Conservation (phyloP, 1,284 basidiomycete species). For the Pseudozyma thailandica region DNA sequence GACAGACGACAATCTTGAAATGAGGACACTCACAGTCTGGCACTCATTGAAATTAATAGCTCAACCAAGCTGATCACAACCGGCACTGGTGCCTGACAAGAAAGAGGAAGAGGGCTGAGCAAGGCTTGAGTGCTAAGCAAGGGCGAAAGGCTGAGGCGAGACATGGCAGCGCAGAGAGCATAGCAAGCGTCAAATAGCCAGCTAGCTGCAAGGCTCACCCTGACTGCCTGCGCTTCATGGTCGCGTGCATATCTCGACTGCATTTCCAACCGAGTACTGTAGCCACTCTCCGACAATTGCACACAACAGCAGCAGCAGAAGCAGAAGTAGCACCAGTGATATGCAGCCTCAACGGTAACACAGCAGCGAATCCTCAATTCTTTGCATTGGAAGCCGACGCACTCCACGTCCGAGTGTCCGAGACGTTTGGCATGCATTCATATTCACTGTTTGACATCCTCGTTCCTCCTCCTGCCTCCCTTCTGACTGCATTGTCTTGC, state of each 20-base stretch:
- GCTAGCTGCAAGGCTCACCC: constrained; percentile 6
- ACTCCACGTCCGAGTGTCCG: constrained; percentile 47
- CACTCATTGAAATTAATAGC: no score
- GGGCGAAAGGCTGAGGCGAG: neutral
- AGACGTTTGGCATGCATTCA: constrained; percentile 44
- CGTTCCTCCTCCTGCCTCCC: neutral
- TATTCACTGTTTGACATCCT: neutral
- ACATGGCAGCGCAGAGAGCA: neutral
- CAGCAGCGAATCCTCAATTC: neutral
- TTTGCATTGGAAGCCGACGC: constrained; percentile 15
- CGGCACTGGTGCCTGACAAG: no score
- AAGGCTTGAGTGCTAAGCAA: neutral
- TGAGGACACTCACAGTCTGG: no score
- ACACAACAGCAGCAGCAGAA: no score
- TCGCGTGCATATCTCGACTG: no score
- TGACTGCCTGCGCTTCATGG: no score
- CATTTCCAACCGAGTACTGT: no score
- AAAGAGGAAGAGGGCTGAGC: neutral
- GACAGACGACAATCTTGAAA: neutral
- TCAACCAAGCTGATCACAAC: neutral
- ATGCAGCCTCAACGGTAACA: no score
- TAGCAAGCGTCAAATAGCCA: no score
- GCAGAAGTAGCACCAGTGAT: no score
- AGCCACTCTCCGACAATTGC: no score
- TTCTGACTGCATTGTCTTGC: no score